Evolutionary conservation across 2,329 filamentous ascomycete genomes (phyloP), one percentile per base, ranked within the genome.

Genomic region (Penicillium sp.): DNA sequence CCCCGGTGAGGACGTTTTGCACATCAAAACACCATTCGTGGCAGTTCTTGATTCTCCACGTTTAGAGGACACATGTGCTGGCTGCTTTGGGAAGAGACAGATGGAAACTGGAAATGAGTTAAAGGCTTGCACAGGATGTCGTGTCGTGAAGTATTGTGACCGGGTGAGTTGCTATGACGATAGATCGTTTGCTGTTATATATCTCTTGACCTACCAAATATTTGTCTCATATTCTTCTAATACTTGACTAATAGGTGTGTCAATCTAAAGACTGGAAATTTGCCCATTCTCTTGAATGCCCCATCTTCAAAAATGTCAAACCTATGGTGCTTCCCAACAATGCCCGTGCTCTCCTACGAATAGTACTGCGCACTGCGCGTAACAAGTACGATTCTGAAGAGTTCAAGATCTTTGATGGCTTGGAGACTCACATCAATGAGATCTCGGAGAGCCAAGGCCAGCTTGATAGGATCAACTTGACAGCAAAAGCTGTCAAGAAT

Each of bases 201-300:
- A 22, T 33, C 17, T 50, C 17, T 33, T 7, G 25, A 43, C 37
- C 28, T 14, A 50, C 28, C 19, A 2, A 44, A 26, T 1, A 50
- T 17, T 35, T 33, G 2, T 50, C 11, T 14, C 4, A 31, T 31
- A 4, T 22, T 22, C 3, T 47, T 22, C 47, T 59, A 50, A 59
- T 25, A 4, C 16, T 2, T 43, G 17, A 26, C 41, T 46, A 51
- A n/a, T 30, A 86, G 82, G 71, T 65, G 28, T 88, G 85, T 66
- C 85, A 88, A 72, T 71, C 75, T 41, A 76, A 78, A 62, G 79
- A 84, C 26, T 88, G 85, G 85, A 81, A 78, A 49, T 74, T 77
- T 17, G 75, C 76, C 10, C 85, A 88, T 72, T 84, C 84, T 52
- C 70, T 80, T 55, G 84, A 87, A 69, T 88, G 85, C 64, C 76